These are phyloP conservation scores for Chrysoporthe puriensis DNA, from an alignment of 2,329 filamentous ascomycete genomes.

Conservation along the genomic window DNA sequence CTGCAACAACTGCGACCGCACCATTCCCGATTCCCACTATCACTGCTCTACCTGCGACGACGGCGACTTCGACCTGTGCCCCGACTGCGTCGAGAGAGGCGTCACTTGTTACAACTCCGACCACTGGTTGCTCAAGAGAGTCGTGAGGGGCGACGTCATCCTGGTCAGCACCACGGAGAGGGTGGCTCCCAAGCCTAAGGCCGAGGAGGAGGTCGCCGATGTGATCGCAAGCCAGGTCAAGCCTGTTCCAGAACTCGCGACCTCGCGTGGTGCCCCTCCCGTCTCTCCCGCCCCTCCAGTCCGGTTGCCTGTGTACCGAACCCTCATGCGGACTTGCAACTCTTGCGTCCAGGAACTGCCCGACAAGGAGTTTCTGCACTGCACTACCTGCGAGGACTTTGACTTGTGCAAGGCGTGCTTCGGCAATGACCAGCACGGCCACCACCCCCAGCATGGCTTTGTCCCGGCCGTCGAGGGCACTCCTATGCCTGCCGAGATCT, in stretches of 20 bases:
- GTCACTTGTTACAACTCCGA: constrained; percentile 75
- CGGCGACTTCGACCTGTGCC: constrained; percentile 93
- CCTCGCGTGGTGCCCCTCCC: not conserved
- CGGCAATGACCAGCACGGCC: constrained; percentile 75
- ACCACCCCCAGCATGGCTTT: constrained; percentile 88
- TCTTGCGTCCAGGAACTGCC: constrained; percentile 69
- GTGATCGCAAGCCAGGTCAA: not conserved
- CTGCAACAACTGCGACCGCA: constrained; percentile 86
- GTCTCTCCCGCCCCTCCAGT: not conserved
- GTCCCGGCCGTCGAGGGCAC: constrained; percentile 67
- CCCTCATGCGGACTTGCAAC: constrained; percentile 68
- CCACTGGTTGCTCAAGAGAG: constrained; percentile 95
- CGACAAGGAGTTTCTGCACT: constrained; percentile 83
- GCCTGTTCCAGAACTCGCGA: constrained; percentile 1
- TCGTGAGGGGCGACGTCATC: constrained; percentile 76
- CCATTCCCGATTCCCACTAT: constrained; percentile 82
- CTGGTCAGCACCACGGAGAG: constrained; percentile 85
- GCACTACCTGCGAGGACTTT: constrained; percentile 82
- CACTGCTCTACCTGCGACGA: constrained; percentile 93
- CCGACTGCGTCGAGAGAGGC: constrained; percentile 74
- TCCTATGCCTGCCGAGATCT: constrained; percentile 62
- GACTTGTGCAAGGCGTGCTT: constrained; percentile 90
- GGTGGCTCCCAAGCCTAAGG: constrained; percentile 66
- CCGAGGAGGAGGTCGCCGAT: constrained; percentile 29
- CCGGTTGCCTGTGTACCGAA: not conserved